phyloP scores from a whole-genome alignment of 2,329 filamentous ascomycete genomes.

The Xylariaceae sp. region DNA sequence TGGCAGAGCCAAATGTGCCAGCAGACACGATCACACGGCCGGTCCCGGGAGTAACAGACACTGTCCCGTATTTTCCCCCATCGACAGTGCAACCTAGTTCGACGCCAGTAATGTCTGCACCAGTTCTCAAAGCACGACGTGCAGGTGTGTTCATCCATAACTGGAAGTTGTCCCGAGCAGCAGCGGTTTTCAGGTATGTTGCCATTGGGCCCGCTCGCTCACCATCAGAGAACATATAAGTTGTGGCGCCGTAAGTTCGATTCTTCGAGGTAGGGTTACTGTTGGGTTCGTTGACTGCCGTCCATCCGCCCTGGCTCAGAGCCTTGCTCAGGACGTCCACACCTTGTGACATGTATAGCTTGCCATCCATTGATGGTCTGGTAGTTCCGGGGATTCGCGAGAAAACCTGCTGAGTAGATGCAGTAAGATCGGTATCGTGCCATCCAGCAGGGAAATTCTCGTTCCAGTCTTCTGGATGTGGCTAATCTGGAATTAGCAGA shows the following conservation, averaged over 20 bases:
- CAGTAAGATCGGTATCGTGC: conserved; percentile 59
- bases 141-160: conserved; percentile 65
- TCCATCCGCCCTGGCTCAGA: conserved; percentile 59
- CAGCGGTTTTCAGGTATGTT: conserved; percentile 64
- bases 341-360: conserved; percentile 61
- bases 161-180: conserved; percentile 60
- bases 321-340: conserved; percentile 59
- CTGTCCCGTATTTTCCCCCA: conserved; percentile 53
- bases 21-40: conserved; percentile 67
- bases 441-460: conserved; percentile 68
- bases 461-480: conserved; percentile 66
- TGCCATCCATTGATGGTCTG: conserved; percentile 60
- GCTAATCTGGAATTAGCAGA: conserved; percentile 30
- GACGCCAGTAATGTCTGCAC: conserved; percentile 60
- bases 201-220: conserved; percentile 65
- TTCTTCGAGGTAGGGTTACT: conserved; percentile 59
- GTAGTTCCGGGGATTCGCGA: conserved; percentile 65
- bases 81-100: conserved; percentile 55
- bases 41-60: conserved; percentile 55
- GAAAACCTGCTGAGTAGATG: conserved; percentile 59
- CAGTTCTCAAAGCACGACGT: conserved; percentile 60
- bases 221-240: conserved; percentile 63
- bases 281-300: conserved; percentile 55
- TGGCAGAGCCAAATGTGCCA: conserved; percentile 65
- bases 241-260: conserved; percentile 57